phyloP scores from a whole-genome alignment of 2,329 filamentous ascomycete species.

The Sporothrix humicola region DNA sequence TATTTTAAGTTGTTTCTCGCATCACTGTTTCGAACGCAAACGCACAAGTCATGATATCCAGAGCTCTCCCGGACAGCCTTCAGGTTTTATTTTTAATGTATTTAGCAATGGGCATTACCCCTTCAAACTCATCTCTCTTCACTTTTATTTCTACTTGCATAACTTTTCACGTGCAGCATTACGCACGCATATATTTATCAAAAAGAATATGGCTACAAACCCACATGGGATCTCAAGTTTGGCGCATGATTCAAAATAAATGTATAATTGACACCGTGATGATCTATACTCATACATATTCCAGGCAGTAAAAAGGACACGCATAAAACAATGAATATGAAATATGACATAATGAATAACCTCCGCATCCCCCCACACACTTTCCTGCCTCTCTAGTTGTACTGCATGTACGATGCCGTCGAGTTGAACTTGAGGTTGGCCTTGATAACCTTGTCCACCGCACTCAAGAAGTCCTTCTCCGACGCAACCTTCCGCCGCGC shows the following conservation, averaged over 20 bases:
- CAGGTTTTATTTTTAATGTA: conserved; percentile 12
- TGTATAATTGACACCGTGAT: conserved; percentile 12
- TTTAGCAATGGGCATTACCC: conserved; percentile 11
- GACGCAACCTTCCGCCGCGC: conserved; percentile 95
- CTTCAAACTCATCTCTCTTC: neutral
- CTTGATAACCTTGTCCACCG: conserved; percentile 99
- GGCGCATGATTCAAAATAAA: neutral
- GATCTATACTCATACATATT: conserved; percentile 27
- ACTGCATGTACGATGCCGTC: conserved; percentile 97
- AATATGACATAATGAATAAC: neutral
- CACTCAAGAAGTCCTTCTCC: conserved; percentile 97
- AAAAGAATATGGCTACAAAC: neutral
- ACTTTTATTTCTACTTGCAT: neutral
- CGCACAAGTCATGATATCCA: neutral
- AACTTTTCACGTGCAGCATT: neutral
- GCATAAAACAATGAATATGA: neutral
- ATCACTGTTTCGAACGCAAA: neutral
- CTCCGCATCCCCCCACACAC: neutral
- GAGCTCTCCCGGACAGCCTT: neutral
- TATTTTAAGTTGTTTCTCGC: neutral
- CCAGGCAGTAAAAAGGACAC: conserved; percentile 8
- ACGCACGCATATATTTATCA: too few species aligned
- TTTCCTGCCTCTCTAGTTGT: conserved; percentile 70
- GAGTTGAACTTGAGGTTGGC: conserved; percentile 99
- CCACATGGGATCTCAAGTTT: neutral